Conservation (phyloP, 2,329 filamentous ascomycete genomes). For the Cyclaneusma minus region DNA sequence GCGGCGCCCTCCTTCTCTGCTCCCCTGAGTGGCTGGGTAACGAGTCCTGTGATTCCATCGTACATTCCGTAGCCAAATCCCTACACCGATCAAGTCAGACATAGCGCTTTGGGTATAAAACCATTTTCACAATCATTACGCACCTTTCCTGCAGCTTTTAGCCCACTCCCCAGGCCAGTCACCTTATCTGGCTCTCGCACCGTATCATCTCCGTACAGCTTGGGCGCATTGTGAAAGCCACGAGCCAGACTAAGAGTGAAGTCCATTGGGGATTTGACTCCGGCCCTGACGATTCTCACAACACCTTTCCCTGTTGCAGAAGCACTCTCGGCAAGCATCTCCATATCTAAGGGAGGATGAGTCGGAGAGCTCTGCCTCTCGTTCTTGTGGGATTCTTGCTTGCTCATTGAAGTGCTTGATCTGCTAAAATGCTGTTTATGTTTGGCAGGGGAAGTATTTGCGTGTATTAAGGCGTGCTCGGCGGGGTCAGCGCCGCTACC, state of each 20-base stretch:
- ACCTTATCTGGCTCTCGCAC: constrained; percentile 68
- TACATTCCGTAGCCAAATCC: constrained; percentile 66
- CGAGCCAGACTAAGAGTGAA: constrained; percentile 69
- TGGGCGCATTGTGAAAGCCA: constrained; percentile 79
- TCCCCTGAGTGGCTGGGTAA: constrained; percentile 62
- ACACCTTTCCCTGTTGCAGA: constrained; percentile 52
- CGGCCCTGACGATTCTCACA: constrained; percentile 56
- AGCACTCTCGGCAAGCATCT: no score
- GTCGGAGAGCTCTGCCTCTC: no score
- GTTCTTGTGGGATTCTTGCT: no score
- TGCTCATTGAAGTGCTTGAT: no score
- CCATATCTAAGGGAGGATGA: no score
- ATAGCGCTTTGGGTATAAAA: no score
- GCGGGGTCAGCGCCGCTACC: no score
- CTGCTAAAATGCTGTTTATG: background rate
- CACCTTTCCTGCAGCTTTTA: constrained; percentile 61
- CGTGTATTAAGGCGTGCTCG: no score
- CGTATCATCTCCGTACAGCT: constrained; percentile 71
- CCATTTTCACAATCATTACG: constrained; percentile 1
- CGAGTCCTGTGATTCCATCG: constrained; percentile 66
- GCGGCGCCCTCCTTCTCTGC: constrained; percentile 46
- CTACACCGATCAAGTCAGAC: constrained; percentile 13
- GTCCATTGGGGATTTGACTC: constrained; percentile 69
- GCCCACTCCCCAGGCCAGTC: constrained; percentile 58
- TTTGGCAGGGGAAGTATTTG: constrained; percentile 3